Conservation (phyloP, 179 eudicot species). For the Beta lomatogona region DNA sequence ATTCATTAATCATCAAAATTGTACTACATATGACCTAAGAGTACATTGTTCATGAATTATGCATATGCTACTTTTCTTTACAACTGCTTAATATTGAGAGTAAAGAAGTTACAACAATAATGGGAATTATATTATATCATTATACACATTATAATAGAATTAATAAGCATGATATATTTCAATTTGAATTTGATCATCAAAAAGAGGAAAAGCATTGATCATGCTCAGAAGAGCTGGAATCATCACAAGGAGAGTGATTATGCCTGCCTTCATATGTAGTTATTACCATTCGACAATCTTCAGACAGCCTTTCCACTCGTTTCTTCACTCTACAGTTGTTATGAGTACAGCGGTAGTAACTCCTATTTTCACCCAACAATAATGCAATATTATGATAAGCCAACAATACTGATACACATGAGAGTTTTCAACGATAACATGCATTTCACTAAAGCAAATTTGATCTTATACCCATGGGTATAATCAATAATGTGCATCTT, state of each 20-base stretch:
- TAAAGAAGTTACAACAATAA: neutral
- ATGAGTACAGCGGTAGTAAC: conserved; percentile 50
- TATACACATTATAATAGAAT: neutral
- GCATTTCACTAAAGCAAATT: no score
- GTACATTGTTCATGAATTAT: neutral
- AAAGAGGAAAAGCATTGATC: conserved; percentile 39
- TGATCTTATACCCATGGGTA: no score
- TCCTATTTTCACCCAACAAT: conserved; percentile 23
- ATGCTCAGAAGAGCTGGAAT: conserved; percentile 38
- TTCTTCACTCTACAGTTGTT: conserved; percentile 49
- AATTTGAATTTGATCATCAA: neutral
- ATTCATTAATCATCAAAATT: neutral
- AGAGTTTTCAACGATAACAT: no score
- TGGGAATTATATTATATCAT: neutral
- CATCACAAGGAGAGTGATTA: conserved; percentile 46
- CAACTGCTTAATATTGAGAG: neutral
- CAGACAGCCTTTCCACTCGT: conserved; percentile 46
- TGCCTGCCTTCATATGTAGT: conserved; percentile 53
- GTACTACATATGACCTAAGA: neutral
- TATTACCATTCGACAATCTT: conserved; percentile 52
- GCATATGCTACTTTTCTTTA: conserved; percentile 3
- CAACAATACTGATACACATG: neutral
- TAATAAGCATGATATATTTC: neutral
- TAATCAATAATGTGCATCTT: no score
- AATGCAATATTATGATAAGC: neutral